A percentile compares a stretch with the other conserved stretches of the same genome.
These are phyloP conservation scores for Rutstroemia sp. DNA, from an alignment of 2,329 filamentous ascomycete species.

Conservation along the genomic window DNA sequence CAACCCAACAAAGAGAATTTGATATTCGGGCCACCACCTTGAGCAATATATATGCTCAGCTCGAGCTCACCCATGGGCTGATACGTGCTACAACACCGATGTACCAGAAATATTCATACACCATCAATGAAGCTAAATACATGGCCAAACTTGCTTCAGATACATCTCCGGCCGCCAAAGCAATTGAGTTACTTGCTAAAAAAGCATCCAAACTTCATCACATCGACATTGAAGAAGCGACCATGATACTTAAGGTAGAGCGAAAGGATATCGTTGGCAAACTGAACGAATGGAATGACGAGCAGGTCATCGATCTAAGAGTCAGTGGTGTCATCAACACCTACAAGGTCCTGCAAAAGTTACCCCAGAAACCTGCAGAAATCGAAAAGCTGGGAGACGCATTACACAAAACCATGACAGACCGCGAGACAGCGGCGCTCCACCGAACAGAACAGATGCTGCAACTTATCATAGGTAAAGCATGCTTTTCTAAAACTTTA, in stretches of 20 bases:
- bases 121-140: slow-evolving; percentile 29
- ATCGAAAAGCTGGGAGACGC: slow-evolving; percentile 38
- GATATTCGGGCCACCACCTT: slow-evolving; percentile 47
- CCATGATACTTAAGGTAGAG: slow-evolving; percentile 27
- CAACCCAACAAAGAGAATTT: slow-evolving; percentile 39
- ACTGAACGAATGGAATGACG: slow-evolving; percentile 46
- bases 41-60: slow-evolving; percentile 48
- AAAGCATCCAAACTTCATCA: slow-evolving; percentile 36
- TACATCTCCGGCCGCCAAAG: slow-evolving; percentile 34
- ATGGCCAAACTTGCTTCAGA: slow-evolving; percentile 30
- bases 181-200: slow-evolving; percentile 36
- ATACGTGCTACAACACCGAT: slow-evolving; percentile 50
- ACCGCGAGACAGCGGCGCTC: slow-evolving; percentile 47
- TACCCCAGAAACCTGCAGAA: slow-evolving; percentile 38
- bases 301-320: slow-evolving; percentile 42
- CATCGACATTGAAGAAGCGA: slow-evolving; percentile 41
- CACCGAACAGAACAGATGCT: slow-evolving; percentile 42
- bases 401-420: slow-evolving; percentile 43
- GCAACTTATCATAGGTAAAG: slow-evolving; percentile 42
- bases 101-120: slow-evolving; percentile 49
- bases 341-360: slow-evolving; percentile 41
- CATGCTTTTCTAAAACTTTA: slow-evolving; percentile 45
- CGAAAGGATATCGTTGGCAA: slow-evolving; percentile 45
- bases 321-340: slow-evolving; percentile 44
- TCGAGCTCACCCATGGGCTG: slow-evolving; percentile 51